Base-by-base conservation (phyloP, 1,284 basidiomycete genomes). In the Marasmius oreades region DNA sequence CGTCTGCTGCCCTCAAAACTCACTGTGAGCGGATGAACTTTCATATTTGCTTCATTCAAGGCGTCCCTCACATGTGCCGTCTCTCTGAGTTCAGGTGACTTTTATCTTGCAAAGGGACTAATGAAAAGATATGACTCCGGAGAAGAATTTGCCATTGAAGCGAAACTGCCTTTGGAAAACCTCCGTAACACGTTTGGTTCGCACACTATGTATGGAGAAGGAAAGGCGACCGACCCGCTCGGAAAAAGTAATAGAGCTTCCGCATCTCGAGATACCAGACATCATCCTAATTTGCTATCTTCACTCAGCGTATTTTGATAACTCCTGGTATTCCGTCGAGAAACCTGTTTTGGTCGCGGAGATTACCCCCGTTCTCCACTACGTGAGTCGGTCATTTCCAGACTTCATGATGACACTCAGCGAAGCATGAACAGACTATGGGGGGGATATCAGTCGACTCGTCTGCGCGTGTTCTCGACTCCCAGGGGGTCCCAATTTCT, bases 401-500 rank as follows among this genome's bases (percentile, higher is more conserved):
- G 14, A n/a, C 50, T 8, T 11, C 31, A 56, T 18, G 60, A 6
- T 23, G 36, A 34, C 18, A 52, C 33, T 36, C 43, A 43, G 37
- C 36, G 14, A n/a, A 47, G 26, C 18, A 20, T 37, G 16, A 22
- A 23, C 37, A 67, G 65, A 93, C 90, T 47, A 93, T 93, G 92
- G 92, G 92, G 61, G 92, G 92, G 66, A 82, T 93, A 55, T 84
- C 92, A 76, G 90, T 93, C 64, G 85, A 92, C 69, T 69, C 81
- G 36, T 79, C 86, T 64, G 82, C 86, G 14, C 82, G 84, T 46
- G 90, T 94, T 18, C 69, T 93, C 62, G 81, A 79, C 69, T 74
- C 71, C 46, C 71, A 75, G 22, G 80, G 79, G 58, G 82, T 83
- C 68, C 80, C 85, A 31, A 87, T 94, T 55, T 70, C 79, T 14